phyloP scores from a whole-genome alignment of 108 stramenopile genomes.

The Cyclostephanos invisitatus region DNA sequence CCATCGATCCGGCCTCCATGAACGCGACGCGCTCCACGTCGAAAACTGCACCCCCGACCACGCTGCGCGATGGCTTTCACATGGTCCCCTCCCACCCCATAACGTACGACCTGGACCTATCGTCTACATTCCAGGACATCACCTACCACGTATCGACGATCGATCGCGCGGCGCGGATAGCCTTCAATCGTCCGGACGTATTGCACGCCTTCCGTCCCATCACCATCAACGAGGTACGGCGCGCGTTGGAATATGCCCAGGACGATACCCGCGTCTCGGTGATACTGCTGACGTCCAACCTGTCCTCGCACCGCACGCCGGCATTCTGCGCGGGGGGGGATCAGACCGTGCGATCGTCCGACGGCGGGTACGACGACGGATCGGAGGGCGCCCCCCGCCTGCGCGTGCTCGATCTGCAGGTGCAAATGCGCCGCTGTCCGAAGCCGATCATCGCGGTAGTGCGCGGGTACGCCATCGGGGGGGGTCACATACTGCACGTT shows the following conservation, averaged over 20 bases:
- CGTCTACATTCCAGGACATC: constrained; percentile 64
- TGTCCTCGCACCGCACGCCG: constrained; percentile 60
- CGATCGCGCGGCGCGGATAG: constrained; percentile 77
- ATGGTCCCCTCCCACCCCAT: constrained; percentile 68
- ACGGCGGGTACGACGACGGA: constrained; percentile 90
- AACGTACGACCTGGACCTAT: constrained; percentile 55
- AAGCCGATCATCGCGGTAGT: constrained; percentile 95
- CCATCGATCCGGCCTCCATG: constrained; percentile 64
- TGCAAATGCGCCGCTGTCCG: constrained; percentile 93
- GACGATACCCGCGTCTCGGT: constrained; percentile 81
- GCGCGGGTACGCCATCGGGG: constrained; percentile 93
- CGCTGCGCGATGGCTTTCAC: constrained; percentile 80
- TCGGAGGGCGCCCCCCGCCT: constrained; percentile 81
- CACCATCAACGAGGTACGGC: constrained; percentile 89
- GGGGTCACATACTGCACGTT: constrained; percentile 96
- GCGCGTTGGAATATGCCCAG: constrained; percentile 79
- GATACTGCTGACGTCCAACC: constrained; percentile 78
- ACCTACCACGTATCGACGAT: constrained; percentile 71
- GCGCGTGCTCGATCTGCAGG: constrained; percentile 85
- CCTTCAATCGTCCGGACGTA: constrained; percentile 86
- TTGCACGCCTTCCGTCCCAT: constrained; percentile 93
- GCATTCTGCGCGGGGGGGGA: constrained; percentile 96
- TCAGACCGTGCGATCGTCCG: constrained; percentile 79
- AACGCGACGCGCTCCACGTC: constrained; percentile 71
- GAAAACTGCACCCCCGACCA: constrained; percentile 72